These are phyloP conservation scores for Mortierella claussenii DNA, from an alignment of 192 early-diverging fungal species.

Conservation along the genomic window DNA sequence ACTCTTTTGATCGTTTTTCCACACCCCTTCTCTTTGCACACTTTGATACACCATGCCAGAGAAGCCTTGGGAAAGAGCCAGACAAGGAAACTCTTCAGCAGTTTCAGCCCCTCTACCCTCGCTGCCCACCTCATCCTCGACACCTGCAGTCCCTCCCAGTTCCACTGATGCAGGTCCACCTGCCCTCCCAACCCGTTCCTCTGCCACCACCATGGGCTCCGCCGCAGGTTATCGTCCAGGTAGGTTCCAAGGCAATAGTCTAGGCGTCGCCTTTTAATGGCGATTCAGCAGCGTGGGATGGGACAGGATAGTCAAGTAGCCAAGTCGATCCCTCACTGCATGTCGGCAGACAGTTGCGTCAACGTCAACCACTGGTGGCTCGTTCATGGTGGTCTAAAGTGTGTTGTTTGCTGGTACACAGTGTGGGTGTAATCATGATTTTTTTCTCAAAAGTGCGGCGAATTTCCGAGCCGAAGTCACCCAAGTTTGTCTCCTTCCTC, in stretches of 20 bases:
- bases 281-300: no score
- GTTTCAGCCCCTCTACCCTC: conserved; percentile 43
- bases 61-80: conserved; percentile 81
- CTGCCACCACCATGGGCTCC: conserved; percentile 28
- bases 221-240: conserved; percentile 27
- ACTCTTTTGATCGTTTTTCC: not conserved
- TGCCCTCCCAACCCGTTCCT: conserved; percentile 52
- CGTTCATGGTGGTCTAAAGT: no score
- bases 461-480: conserved; percentile 14
- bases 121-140: conserved; percentile 33
- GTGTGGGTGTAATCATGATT: no score
- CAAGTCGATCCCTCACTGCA: no score
- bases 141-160: conserved; percentile 33
- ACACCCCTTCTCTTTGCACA: conserved; percentile 65
- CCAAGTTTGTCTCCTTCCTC: conserved; percentile 5
- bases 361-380: no score
- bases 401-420: no score
- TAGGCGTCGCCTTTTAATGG: not conserved
- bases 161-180: conserved; percentile 46
- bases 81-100: conserved; percentile 43
- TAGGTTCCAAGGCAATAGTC: conserved; percentile 7
- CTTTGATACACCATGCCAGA: conserved; percentile 41
- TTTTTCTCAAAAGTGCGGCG: not conserved
- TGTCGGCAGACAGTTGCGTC: no score
- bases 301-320: no score